phyloP scores from a whole-genome alignment of 1,284 basidiomycete species.

The Cystobasidium pallidum region DNA sequence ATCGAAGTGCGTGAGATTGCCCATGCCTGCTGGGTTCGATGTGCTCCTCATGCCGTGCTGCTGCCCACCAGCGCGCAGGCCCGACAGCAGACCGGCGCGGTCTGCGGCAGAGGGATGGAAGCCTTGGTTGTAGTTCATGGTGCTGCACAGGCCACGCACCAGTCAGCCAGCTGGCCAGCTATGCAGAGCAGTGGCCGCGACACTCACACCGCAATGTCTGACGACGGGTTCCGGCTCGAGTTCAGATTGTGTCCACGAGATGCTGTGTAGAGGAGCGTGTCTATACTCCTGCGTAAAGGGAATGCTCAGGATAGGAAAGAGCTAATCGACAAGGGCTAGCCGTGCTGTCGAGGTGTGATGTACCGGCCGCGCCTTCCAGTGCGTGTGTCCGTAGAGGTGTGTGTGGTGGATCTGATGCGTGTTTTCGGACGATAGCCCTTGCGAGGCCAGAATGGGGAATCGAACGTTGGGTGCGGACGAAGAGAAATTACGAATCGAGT shows the following conservation, averaged over 20 bases:
- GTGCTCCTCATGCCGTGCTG: slow-evolving; percentile 17
- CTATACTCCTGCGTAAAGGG: slow-evolving; percentile 24
- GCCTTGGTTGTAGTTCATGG: slow-evolving; percentile 26
- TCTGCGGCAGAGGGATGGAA: not conserved
- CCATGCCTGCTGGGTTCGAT: not conserved
- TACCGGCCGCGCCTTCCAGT: slow-evolving; percentile 11
- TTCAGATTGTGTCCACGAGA: not conserved
- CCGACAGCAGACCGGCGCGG: slow-evolving; percentile 29
- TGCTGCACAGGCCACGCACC: slow-evolving; percentile 3
- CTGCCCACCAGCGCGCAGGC: slow-evolving; percentile 15
- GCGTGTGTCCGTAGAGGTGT: slow-evolving; percentile 4
- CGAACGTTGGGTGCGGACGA: not conserved
- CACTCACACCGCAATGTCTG: not conserved
- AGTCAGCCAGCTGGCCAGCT: not conserved
- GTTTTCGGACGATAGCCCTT: not conserved
- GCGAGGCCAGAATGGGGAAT: not conserved
- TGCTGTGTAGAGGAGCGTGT: slow-evolving; percentile 27
- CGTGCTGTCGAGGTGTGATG: slow-evolving; percentile 15
- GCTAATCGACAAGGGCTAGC: slow-evolving; percentile 15
- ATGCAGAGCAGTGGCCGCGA: not conserved
- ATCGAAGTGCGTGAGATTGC: slow-evolving; percentile 21
- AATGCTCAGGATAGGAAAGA: too few relatives aligned
- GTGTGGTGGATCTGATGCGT: not conserved
- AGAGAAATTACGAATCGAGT: slow-evolving; percentile 3
- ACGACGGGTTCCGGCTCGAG: not conserved